These are phyloP conservation scores for Violaceomyces palustris DNA, from an alignment of 1,284 basidiomycete species.

Conservation along the genomic window DNA sequence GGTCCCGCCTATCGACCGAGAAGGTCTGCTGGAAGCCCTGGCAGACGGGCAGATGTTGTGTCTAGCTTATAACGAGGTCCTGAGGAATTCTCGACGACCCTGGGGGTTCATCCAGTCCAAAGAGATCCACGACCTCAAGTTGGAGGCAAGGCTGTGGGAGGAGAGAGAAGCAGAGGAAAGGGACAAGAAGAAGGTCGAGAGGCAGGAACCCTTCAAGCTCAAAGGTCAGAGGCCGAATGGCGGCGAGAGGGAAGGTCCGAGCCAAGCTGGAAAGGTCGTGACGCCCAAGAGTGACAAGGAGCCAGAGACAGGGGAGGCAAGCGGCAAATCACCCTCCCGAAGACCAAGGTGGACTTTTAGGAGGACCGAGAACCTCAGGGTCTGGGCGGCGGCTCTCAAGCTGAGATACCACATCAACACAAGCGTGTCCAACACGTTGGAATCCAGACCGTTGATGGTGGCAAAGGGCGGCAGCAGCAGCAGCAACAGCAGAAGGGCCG, in stretches of 20 bases:
- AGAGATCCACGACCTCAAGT: slow-evolving; percentile 61
- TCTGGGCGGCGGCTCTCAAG: slow-evolving; percentile 29
- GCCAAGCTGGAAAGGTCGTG: too few relatives aligned
- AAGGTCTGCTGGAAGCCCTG: slow-evolving; percentile 4
- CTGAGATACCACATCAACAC: slow-evolving; percentile 26
- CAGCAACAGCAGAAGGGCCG: too few relatives aligned
- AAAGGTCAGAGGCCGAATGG: slow-evolving; percentile 1
- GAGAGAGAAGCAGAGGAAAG: too few relatives aligned
- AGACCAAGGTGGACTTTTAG: slow-evolving; percentile 34
- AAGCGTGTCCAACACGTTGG: too few relatives aligned
- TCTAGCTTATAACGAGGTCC: slow-evolving; percentile 69
- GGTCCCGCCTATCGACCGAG: not conserved
- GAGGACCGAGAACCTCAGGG: slow-evolving; percentile 28
- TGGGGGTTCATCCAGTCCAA: slow-evolving; percentile 79
- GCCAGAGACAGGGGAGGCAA: not conserved
- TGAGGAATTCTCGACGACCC: slow-evolving; percentile 70
- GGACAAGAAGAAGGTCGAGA: slow-evolving; percentile 55
- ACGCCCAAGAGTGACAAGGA: too few relatives aligned
- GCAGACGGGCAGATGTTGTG: slow-evolving; percentile 71
- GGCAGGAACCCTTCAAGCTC: slow-evolving; percentile 27
- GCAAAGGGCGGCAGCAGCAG: too few relatives aligned
- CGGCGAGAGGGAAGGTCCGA: slow-evolving; percentile 1
- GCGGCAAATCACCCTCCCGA: not conserved
- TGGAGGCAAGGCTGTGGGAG: too few relatives aligned
- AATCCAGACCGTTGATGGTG: too few relatives aligned